Base-by-base conservation (phyloP, 2,329 filamentous ascomycete genomes). In the Metarhizium sp. region DNA sequence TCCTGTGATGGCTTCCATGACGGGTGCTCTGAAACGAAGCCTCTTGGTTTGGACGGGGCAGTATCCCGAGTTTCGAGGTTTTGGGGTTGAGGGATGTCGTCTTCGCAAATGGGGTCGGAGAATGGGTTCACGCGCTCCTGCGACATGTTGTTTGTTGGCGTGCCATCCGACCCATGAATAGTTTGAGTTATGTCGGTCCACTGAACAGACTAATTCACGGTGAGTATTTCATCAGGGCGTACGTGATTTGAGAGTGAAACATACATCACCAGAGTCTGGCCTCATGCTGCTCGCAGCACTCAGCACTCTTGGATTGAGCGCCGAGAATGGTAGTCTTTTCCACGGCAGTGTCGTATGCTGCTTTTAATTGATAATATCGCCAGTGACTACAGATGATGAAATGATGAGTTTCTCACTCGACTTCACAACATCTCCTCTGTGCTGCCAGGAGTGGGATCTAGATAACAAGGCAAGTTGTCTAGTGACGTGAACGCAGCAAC, bases 1-100 rank as follows among this genome's bases (percentile, higher is more conserved):
- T n/a, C 29, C 16, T 34, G 42, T 25, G 40, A 48, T 40, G 46
- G 36, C 10, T 53, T 45, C 29, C 48, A 48, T 6, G 55, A 52
- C 6, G 53, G 55, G 42, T 47, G 57, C 18, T 59, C 57, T 3
- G 45, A 53, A 36, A 55, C 55, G 46, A 57, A 55, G 11, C 20
- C 50, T 5, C 49, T 48, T 6, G 45, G 49, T 8, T 6, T 45
- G 16, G 50, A 16, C 36, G n/a, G 11, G 34, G 45, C 36, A 38
- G 14, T 13, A 5, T 20, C 34, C 5, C 51, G 7, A 49, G 25
- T 6, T 32, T 36, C 20, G 55, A 42, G 45, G 29, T 53, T 46
- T 47, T 43, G 49, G 48, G 48, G 53, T 11, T 56, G 48, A 38
- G 54, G 49, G 16, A 49, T 54, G 20, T 60, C 46, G 18, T 53